Base-by-base conservation (phyloP, 805 yeast genomes). In the Myxozyma melibiosi region DNA sequence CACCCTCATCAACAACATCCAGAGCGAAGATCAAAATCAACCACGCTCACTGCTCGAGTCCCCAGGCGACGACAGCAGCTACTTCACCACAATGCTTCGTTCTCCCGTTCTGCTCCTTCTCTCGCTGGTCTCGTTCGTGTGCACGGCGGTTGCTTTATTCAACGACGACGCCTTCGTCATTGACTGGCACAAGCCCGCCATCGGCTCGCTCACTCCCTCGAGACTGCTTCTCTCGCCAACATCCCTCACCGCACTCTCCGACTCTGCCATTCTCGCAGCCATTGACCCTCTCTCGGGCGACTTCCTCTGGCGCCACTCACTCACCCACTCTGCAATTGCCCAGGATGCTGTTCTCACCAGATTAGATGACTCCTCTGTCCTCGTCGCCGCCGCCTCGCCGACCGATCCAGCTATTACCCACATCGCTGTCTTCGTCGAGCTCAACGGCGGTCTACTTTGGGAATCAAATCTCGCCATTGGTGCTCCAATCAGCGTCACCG, bases 121-220 rank as follows among this genome's bases (percentile, higher is more conserved):
- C n/a, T n/a, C n/a, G n/a, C n/a, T n/a, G n/a, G n/a, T n/a, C n/a
- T n/a, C n/a, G n/a, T n/a, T n/a, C n/a, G 24, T 28, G 25, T 42
- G 9, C 49, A 34, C 47, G 25, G 46, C 31, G 24, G 37, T 20
- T 7, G 44, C 51, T n/a, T 74, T 73, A 1, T 73, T 62, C 52
- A 57, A 63, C 3, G 75, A 72, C 42, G 74, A 71, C 41, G 74
- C 71, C 4, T 68, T 57, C 44, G 40, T 41, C 2, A 65, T 68
- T 9, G 76, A 73, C 61, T 71, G 74, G 74, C 68, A 63, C 13
- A 25, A 45, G 6, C 56, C 58, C 4, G 55, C 58, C 1, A 34
- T 71, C 5, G 76, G 76, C 31, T 14, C 34, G 4, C 62, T 68
- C 13, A 30, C 38, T 14, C 44, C 57, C 5, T 31, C 39, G 40